phyloP scores from a whole-genome alignment of 805 yeast genomes.

The Metschnikowia borealis region DNA sequence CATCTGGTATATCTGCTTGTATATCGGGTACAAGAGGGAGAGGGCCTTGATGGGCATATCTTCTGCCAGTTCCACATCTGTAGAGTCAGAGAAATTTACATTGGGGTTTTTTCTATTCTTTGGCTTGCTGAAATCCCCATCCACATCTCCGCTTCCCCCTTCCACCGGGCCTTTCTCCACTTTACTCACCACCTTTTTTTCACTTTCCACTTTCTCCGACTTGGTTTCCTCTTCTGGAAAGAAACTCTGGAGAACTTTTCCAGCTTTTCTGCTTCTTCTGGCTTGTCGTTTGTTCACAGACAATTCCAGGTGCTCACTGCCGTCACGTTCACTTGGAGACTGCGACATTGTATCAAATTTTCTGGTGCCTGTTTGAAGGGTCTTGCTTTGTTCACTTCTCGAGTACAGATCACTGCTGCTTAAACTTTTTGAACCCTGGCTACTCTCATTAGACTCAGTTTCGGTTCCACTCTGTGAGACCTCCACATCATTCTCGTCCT shows the following conservation, averaged over 20 bases:
- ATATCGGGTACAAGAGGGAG: constrained; percentile 3
- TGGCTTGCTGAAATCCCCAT: not conserved
- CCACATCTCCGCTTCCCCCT: not conserved
- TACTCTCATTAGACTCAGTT: not conserved
- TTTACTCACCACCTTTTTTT: not conserved
- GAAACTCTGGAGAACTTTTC: not conserved
- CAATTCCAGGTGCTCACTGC: not conserved
- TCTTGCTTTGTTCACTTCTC: not conserved
- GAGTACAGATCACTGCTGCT: not conserved
- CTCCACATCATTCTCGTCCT: not conserved
- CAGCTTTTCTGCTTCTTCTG: not conserved
- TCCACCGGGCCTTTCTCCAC: not conserved
- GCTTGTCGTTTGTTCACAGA: not conserved
- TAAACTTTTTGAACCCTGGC: not conserved
- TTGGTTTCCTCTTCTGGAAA: not conserved
- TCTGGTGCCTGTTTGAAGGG: not conserved
- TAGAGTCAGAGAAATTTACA: constrained; percentile 12
- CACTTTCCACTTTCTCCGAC: not conserved
- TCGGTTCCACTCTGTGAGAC: not conserved
- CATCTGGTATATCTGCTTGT: constrained; percentile 7
- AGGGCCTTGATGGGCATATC: not conserved
- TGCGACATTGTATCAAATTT: not conserved
- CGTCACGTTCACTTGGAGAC: not conserved
- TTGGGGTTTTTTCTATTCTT: not conserved
- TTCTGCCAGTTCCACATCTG: constrained; percentile 11